These are phyloP conservation scores for Zygosaccharomyces sapae DNA, from an alignment of 1,139 yeast species.

Conservation along the genomic window DNA sequence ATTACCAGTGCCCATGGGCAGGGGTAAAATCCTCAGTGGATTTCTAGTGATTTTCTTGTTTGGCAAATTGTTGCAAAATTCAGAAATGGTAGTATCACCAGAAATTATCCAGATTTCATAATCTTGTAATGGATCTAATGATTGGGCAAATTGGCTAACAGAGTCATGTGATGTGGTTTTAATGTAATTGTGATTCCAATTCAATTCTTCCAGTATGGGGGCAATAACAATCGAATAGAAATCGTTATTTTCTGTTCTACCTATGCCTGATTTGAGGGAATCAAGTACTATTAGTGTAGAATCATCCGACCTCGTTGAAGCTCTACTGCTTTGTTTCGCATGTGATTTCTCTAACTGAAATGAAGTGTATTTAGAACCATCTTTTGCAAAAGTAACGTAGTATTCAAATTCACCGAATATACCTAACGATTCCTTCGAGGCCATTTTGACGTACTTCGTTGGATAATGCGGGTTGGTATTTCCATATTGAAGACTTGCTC, in stretches of 20 bases:
- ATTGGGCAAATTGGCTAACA: slow-evolving; percentile 40
- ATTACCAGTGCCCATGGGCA: slow-evolving; percentile 87
- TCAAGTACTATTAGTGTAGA: slow-evolving; percentile 42
- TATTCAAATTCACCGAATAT: slow-evolving; percentile 1
- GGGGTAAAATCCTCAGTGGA: slow-evolving; percentile 42
- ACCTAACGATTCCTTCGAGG: not conserved
- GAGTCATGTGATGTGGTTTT: slow-evolving; percentile 40
- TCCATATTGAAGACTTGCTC: too few relatives aligned
- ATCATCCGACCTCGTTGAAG: not conserved
- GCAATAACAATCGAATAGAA: slow-evolving; percentile 43
- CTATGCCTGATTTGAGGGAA: slow-evolving; percentile 56
- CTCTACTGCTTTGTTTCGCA: not conserved
- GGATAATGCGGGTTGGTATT: not conserved
- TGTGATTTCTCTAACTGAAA: slow-evolving; percentile 10
- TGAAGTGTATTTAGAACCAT: slow-evolving; percentile 14
- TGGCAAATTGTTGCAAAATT: slow-evolving; percentile 57
- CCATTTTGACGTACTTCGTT: too few relatives aligned
- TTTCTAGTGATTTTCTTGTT: slow-evolving; percentile 11
- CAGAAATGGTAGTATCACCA: slow-evolving; percentile 83
- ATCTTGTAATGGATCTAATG: slow-evolving; percentile 25
- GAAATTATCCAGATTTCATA: slow-evolving; percentile 60
- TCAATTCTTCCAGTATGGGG: slow-evolving; percentile 44
- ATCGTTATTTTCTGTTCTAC: slow-evolving; percentile 41
- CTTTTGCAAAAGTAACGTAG: slow-evolving; percentile 11
- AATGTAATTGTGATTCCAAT: slow-evolving; percentile 40